Evolutionary conservation across 345 rosid species (phyloP).

Genomic region (Gossypioides kirkii): DNA sequence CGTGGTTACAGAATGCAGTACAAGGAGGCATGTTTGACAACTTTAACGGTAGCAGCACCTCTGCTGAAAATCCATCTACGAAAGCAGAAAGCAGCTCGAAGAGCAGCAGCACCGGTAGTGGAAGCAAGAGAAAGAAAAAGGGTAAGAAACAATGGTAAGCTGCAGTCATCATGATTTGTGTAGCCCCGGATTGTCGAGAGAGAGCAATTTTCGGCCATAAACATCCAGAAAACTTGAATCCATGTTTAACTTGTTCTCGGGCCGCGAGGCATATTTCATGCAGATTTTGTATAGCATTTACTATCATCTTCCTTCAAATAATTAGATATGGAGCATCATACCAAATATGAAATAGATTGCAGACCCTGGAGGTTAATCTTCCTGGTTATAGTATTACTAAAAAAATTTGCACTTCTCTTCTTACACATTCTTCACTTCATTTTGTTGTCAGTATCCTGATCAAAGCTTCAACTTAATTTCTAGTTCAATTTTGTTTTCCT

Average conservation of each 20-base stretch:
- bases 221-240: not conserved
- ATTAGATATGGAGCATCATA: not conserved
- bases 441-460: not conserved
- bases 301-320: not conserved
- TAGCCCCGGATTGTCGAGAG: not conserved
- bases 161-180: not conserved
- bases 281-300: slow-evolving; percentile 27
- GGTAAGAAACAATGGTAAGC: slow-evolving; percentile 79
- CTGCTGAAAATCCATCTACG: slow-evolving; percentile 37
- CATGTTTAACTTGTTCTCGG: slow-evolving; percentile 8
- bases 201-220: not conserved
- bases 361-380: not conserved
- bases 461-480: too few species aligned
- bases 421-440: not conserved
- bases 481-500: too few species aligned
- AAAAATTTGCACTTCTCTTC: not conserved
- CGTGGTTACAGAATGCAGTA: slow-evolving; percentile 88
- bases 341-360: not conserved
- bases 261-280: slow-evolving; percentile 1
- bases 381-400: not conserved
- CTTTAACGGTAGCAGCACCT: slow-evolving; percentile 24
- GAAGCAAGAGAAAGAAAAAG: slow-evolving; percentile 67
- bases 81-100: slow-evolving; percentile 37
- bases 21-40: slow-evolving; percentile 74
- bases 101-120: slow-evolving; percentile 30